These are phyloP conservation scores for Maudiozyma turicensis DNA, from an alignment of 805 yeast genomes.

Conservation along the genomic window DNA sequence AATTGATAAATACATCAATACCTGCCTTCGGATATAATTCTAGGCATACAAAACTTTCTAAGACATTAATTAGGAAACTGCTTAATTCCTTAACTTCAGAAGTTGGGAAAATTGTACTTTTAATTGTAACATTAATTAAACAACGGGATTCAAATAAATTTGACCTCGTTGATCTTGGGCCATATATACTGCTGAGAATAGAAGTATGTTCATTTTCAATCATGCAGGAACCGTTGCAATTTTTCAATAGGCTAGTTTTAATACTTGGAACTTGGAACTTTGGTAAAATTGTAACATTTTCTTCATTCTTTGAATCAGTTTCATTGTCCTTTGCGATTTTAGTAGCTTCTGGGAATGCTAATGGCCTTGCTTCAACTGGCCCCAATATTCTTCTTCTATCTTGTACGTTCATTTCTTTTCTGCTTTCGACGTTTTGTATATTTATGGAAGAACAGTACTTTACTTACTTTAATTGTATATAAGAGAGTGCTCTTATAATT, in stretches of 20 bases:
- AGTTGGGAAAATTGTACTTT: conserved; percentile 25
- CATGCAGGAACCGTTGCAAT: conserved; percentile 77
- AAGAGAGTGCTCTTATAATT: not conserved
- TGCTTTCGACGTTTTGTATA: not conserved
- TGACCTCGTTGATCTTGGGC: conserved; percentile 71
- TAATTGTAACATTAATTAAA: conserved; percentile 44
- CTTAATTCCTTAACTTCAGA: conserved; percentile 34
- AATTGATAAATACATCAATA: conserved; percentile 64
- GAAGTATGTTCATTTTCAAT: conserved; percentile 47
- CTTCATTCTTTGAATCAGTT: not conserved
- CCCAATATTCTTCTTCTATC: conserved; percentile 87
- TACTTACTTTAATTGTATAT: not conserved
- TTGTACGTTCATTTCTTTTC: conserved; percentile 19
- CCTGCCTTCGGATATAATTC: conserved; percentile 84
- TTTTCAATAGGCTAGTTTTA: conserved; percentile 56
- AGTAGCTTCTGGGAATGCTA: conserved; percentile 27
- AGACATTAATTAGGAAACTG: conserved; percentile 31
- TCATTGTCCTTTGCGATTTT: conserved; percentile 6
- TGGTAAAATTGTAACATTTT: not conserved
- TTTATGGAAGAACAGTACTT: not conserved
- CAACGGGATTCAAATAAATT: conserved; percentile 65
- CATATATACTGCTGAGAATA: conserved; percentile 65
- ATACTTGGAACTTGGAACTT: conserved; percentile 1
- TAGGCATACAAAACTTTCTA: conserved; percentile 34
- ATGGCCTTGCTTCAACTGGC: conserved; percentile 55